Percentiles rank a stretch among this genome's conserved stretches.
Evolutionary conservation across 176 grass and related monocot genomes (phyloP).

Genomic region (Phragmites australis): DNA sequence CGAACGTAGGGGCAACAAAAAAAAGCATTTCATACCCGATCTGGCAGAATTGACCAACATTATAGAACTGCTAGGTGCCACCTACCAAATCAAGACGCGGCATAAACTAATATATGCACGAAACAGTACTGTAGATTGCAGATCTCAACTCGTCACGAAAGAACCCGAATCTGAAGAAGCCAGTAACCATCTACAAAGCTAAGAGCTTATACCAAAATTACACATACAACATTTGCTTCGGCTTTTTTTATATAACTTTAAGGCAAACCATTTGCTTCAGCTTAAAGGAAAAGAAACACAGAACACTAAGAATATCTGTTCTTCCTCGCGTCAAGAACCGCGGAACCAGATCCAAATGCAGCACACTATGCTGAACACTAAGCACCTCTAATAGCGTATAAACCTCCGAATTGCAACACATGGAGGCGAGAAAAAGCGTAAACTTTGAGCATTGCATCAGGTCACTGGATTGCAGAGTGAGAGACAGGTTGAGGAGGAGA

Average conservation of each 20-base stretch:
- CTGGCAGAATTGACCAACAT: constrained; percentile 46
- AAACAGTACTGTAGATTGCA: not conserved
- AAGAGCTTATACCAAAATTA: not conserved
- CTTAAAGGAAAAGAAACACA: constrained; percentile 36
- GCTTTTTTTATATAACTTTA: too few species aligned
- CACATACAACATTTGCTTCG: constrained; percentile 28
- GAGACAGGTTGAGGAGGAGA: constrained; percentile 22
- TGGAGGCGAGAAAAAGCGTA: not conserved
- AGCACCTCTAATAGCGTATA: not conserved
- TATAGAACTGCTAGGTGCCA: constrained; percentile 34
- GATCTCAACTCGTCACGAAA: constrained; percentile 35
- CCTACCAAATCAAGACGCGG: constrained; percentile 34
- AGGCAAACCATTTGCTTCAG: constrained; percentile 45
- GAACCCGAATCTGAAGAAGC: not conserved
- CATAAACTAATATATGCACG: constrained; percentile 20
- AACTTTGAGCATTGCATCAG: constrained; percentile 13
- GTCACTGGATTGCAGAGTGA: not conserved
- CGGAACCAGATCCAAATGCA: constrained; percentile 48
- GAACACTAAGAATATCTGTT: constrained; percentile 40
- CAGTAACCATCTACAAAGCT: not conserved
- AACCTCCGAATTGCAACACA: not conserved
- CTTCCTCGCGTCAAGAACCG: constrained; percentile 37
- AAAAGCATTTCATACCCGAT: constrained; percentile 19
- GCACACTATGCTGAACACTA: not conserved
- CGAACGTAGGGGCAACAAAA: not conserved